These are phyloP conservation scores for Penicillium olsonii DNA, from an alignment of 2,329 filamentous ascomycete genomes.

Conservation along the genomic window DNA sequence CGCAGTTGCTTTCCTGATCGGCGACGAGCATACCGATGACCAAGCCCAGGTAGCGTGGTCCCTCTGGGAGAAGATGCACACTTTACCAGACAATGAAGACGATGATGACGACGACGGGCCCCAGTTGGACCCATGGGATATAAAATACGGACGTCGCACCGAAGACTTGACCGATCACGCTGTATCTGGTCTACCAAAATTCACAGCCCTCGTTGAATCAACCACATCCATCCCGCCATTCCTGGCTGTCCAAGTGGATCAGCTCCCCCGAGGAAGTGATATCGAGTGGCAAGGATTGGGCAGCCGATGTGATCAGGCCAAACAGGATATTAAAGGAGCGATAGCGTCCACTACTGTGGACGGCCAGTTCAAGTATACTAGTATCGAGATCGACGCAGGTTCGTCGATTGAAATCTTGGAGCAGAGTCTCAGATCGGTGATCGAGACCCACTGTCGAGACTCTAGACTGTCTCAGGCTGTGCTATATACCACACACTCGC, in stretches of 20 bases:
- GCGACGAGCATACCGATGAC: constrained; percentile 31
- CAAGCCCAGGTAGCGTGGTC: constrained; percentile 42
- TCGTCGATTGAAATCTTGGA: constrained; percentile 20
- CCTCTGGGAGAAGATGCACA: constrained; percentile 49
- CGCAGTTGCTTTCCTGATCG: constrained; percentile 72
- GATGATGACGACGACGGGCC: constrained; percentile 53
- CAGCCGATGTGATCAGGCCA: constrained; percentile 43
- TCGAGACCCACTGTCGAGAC: constrained; percentile 20
- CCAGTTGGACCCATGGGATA: constrained; percentile 50
- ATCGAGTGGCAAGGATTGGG: constrained; percentile 85
- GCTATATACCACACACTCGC: constrained; percentile 37
- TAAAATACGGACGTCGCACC: constrained; percentile 58
- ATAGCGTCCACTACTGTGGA: constrained; percentile 25
- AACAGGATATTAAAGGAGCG: constrained; percentile 21
- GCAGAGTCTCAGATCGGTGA: constrained; percentile 24
- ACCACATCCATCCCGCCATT: constrained; percentile 59
- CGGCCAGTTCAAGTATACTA: constrained; percentile 28
- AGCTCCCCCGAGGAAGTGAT: constrained; percentile 70
- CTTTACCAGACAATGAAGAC: constrained; percentile 18
- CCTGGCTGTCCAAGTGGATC: constrained; percentile 73
- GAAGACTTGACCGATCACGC: constrained; percentile 35
- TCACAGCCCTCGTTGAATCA: constrained; percentile 26
- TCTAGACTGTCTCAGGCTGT: constrained; percentile 28
- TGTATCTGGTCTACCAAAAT: constrained; percentile 26
- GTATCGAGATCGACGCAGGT: constrained; percentile 32